These are phyloP conservation scores for Aspergillus hancockii DNA, from an alignment of 495 filamentous ascomycete genomes.

Conservation along the genomic window DNA sequence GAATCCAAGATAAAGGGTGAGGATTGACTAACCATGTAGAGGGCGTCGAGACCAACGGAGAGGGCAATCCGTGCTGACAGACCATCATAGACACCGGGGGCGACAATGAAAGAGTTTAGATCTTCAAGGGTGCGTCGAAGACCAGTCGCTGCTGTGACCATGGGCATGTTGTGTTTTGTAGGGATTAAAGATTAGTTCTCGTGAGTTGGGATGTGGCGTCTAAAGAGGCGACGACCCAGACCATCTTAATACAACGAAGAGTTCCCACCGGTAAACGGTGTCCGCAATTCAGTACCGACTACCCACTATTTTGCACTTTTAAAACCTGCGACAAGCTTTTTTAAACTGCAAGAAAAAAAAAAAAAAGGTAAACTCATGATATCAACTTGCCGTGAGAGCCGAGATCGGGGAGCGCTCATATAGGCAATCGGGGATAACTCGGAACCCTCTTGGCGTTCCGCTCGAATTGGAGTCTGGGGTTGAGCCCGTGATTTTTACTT, in stretches of 20 bases:
- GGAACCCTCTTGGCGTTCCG: background rate
- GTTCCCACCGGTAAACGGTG: background rate
- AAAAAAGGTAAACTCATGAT: background rate
- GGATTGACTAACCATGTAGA: slow-evolving; percentile 60
- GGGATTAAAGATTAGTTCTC: too few relatives aligned
- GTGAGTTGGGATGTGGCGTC: too few relatives aligned
- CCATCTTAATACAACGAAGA: background rate
- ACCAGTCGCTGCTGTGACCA: slow-evolving; percentile 32
- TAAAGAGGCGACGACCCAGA: background rate
- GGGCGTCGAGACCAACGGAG: slow-evolving; percentile 57
- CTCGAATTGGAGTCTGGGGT: background rate
- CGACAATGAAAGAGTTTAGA: slow-evolving; percentile 44
- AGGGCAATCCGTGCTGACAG: slow-evolving; percentile 66
- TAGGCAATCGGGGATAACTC: background rate
- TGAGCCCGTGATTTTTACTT: background rate
- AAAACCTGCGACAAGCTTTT: background rate
- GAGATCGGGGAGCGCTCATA: too few relatives aligned
- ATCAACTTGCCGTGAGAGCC: background rate
- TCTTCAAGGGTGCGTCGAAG: slow-evolving; percentile 34
- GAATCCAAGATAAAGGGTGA: background rate
- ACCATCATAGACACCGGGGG: slow-evolving; percentile 71
- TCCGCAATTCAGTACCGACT: background rate
- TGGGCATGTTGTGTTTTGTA: slow-evolving; percentile 26
- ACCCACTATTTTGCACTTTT: background rate
- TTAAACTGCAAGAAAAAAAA: background rate